phyloP scores from a whole-genome alignment of 768 basidiomycete genomes.

The Dentipellis sp. region DNA sequence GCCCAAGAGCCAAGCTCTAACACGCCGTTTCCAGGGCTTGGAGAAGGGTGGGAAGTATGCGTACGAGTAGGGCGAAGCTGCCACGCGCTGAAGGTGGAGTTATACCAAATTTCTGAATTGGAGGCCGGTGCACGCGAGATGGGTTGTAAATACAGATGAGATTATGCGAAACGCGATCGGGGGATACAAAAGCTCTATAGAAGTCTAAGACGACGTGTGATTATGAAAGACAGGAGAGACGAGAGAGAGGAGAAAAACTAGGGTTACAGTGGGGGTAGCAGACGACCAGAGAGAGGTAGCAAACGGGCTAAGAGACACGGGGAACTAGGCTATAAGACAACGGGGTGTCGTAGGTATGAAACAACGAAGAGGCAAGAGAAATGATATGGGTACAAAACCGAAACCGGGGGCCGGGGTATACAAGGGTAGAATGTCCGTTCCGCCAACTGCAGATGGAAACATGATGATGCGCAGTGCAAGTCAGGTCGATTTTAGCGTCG shows the following conservation, averaged over 20 bases:
- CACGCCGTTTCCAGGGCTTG: conserved; percentile 5
- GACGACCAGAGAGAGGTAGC: background rate
- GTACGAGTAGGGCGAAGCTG: conserved; percentile 9
- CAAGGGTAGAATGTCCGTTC: too few species aligned
- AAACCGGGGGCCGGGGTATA: too few species aligned
- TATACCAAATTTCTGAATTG: too few species aligned
- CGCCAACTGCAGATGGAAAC: background rate
- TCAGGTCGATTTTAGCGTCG: conserved; percentile 21
- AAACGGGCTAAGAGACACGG: background rate
- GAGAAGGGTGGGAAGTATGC: conserved; percentile 26
- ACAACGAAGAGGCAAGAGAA: too few species aligned
- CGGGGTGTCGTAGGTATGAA: too few species aligned
- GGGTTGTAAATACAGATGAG: background rate
- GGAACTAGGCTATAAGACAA: background rate
- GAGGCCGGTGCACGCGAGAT: too few species aligned
- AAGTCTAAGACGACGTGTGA: background rate
- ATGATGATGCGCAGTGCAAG: conserved; percentile 3
- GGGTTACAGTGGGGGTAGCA: background rate
- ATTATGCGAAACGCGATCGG: background rate
- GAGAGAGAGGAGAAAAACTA: background rate
- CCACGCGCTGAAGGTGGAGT: too few species aligned
- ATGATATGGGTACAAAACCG: too few species aligned
- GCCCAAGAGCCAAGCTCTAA: too few species aligned
- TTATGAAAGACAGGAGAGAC: background rate
- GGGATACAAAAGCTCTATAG: background rate